Conservation (phyloP, 2,329 filamentous ascomycete genomes). For the Colletotrichum simmondsii region DNA sequence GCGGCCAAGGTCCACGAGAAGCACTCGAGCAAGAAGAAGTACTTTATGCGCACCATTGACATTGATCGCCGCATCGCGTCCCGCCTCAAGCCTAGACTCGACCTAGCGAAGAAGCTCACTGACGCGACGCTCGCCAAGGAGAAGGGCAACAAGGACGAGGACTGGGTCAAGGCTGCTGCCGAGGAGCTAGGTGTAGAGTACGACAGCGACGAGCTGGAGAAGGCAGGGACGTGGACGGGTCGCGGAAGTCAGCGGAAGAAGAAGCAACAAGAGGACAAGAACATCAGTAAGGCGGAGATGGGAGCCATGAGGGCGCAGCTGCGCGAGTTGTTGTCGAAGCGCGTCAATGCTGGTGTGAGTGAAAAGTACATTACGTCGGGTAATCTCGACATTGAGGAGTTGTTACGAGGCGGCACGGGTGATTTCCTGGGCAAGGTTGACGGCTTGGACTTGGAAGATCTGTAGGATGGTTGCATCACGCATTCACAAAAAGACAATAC, state of each 20-base stretch:
- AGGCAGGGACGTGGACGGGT: conserved; percentile 69
- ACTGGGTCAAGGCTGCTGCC: conserved; percentile 85
- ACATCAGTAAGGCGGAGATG: conserved; percentile 79
- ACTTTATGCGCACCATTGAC: conserved; percentile 82
- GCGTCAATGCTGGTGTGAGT: conserved; percentile 89
- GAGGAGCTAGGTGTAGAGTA: conserved; percentile 96
- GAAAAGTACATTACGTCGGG: conserved; percentile 88
- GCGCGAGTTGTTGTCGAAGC: conserved; percentile 73
- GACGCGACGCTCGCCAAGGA: conserved; percentile 88
- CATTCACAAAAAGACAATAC: not conserved
- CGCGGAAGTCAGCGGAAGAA: conserved; percentile 78
- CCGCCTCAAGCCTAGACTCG: conserved; percentile 80
- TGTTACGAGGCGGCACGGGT: conserved; percentile 72
- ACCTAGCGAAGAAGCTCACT: conserved; percentile 86
- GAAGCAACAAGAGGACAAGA: conserved; percentile 77
- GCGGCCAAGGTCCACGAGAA: conserved; percentile 87
- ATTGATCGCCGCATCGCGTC: conserved; percentile 83
- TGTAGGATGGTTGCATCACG: conserved; percentile 31
- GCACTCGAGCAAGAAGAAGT: conserved; percentile 59
- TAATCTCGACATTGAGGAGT: conserved; percentile 81
- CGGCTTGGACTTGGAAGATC: conserved; percentile 51
- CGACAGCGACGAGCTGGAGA: conserved; percentile 86
- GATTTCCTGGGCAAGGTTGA: conserved; percentile 71
- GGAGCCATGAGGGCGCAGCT: conserved; percentile 77
- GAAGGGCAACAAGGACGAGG: conserved; percentile 84